phyloP scores from a whole-genome alignment of 148 eudicot species.

The Mesembryanthemum crystallinum region DNA sequence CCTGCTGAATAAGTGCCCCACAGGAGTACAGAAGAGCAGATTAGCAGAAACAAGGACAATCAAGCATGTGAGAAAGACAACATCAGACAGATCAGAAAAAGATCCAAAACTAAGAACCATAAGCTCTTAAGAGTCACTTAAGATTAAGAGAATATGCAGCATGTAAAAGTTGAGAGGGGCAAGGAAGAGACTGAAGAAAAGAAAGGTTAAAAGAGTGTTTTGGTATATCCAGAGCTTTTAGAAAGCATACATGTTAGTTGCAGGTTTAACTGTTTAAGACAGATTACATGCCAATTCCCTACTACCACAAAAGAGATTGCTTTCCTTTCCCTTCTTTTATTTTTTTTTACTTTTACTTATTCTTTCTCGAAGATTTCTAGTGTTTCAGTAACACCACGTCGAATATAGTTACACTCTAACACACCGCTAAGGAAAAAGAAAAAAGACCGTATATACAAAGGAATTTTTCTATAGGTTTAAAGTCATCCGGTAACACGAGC shows the following conservation, averaged over 20 bases:
- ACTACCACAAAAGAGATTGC: slow-evolving; percentile 27
- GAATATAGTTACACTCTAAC: too few relatives aligned
- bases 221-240: slow-evolving; percentile 48
- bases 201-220: slow-evolving; percentile 16
- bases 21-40: neutral
- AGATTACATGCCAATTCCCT: slow-evolving; percentile 44
- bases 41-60: neutral
- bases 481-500: too few relatives aligned
- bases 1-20: too few relatives aligned
- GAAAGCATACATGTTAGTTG: slow-evolving; percentile 40
- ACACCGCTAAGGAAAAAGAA: too few relatives aligned
- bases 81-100: neutral
- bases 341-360: slow-evolving; percentile 14
- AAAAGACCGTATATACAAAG: too few relatives aligned
- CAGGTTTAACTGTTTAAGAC: slow-evolving; percentile 52
- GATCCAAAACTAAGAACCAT: neutral
- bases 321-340: slow-evolving; percentile 23
- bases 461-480: too few relatives aligned
- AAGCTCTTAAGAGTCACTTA: neutral
- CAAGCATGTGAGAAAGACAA: neutral
- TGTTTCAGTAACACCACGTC: too few relatives aligned
- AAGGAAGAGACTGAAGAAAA: slow-evolving; percentile 28
- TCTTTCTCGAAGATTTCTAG: too few relatives aligned
- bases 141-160: neutral
- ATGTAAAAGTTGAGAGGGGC: slow-evolving; percentile 10